These are phyloP conservation scores for Vickermania spadyakhi DNA, from an alignment of 208 protist species.

Conservation along the genomic window DNA sequence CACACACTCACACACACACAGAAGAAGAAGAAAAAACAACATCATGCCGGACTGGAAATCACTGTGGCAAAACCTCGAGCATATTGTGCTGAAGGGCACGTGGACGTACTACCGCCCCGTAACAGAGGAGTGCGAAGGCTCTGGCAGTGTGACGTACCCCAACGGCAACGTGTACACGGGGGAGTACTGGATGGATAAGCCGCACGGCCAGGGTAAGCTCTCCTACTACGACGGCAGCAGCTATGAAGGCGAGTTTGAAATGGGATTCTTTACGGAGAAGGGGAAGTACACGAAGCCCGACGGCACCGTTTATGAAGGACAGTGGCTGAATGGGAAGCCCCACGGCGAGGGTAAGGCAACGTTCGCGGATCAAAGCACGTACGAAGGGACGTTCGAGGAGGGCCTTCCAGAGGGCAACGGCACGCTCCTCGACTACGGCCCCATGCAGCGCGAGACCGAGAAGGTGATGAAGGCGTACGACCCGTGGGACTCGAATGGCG, in stretches of 20 bases:
- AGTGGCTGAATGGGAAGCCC: constrained; percentile 85
- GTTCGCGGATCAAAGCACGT: constrained; percentile 64
- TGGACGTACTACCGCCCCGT: not conserved
- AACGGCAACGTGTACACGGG: constrained; percentile 91
- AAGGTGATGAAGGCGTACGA: constrained; percentile 9
- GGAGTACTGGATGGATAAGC: constrained; percentile 86
- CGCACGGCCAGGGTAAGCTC: constrained; percentile 87
- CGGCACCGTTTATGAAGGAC: constrained; percentile 81
- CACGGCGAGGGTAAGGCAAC: constrained; percentile 56
- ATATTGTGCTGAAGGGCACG: not conserved
- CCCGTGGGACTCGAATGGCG: not conserved
- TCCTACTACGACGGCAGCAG: constrained; percentile 92
- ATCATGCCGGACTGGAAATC: not conserved
- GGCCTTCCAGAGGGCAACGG: constrained; percentile 5
- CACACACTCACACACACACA: no score
- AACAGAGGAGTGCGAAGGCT: constrained; percentile 14
- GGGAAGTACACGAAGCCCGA: constrained; percentile 82
- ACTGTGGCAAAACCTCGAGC: not conserved
- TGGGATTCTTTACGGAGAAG: constrained; percentile 86
- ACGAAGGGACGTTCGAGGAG: constrained; percentile 25
- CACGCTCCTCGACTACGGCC: not conserved
- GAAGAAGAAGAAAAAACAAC: no score
- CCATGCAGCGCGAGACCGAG: constrained; percentile 58
- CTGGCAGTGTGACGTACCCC: constrained; percentile 41
- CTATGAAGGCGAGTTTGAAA: constrained; percentile 92